A percentile compares a stretch with the other conserved stretches of the same genome.
These are phyloP conservation scores for Arxiozyma slooffiae DNA, from an alignment of 1,139 yeast genomes.

Conservation along the genomic window DNA sequence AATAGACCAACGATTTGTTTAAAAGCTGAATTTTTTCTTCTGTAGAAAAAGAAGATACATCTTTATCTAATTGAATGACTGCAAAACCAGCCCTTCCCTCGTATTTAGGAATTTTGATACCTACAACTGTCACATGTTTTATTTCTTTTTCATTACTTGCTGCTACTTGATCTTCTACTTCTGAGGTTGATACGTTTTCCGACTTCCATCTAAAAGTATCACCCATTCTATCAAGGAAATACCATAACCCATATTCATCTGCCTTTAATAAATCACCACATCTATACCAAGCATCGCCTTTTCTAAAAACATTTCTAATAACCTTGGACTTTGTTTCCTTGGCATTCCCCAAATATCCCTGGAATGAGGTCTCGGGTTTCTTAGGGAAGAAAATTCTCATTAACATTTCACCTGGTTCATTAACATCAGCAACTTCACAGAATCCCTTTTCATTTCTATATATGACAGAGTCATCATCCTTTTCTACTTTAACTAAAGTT, in stretches of 20 bases:
- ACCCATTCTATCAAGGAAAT: constrained; percentile 87
- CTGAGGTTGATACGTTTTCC: constrained; percentile 89
- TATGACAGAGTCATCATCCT: constrained; percentile 64
- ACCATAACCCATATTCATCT: constrained; percentile 62
- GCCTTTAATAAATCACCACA: constrained; percentile 72
- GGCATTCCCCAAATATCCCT: constrained; percentile 79
- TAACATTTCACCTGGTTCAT: constrained; percentile 81
- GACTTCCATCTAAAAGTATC: constrained; percentile 97
- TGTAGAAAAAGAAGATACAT: constrained; percentile 27
- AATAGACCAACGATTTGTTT: constrained; percentile 34
- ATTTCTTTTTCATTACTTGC: constrained; percentile 35
- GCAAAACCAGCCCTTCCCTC: constrained; percentile 96
- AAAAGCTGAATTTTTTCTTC: constrained; percentile 31
- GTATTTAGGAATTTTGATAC: constrained; percentile 74
- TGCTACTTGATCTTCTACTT: constrained; percentile 70
- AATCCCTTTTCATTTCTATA: constrained; percentile 65
- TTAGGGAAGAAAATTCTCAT: constrained; percentile 63
- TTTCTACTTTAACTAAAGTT: constrained; percentile 63
- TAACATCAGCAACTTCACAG: constrained; percentile 40
- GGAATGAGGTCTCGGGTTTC: constrained; percentile 63
- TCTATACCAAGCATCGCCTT: constrained; percentile 90
- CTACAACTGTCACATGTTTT: constrained; percentile 75
- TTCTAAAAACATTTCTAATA: constrained; percentile 57
- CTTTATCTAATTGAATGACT: constrained; percentile 48
- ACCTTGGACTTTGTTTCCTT: constrained; percentile 73